These are phyloP conservation scores for Trametes polyzona DNA, from an alignment of 1,284 basidiomycete species.

Conservation along the genomic window DNA sequence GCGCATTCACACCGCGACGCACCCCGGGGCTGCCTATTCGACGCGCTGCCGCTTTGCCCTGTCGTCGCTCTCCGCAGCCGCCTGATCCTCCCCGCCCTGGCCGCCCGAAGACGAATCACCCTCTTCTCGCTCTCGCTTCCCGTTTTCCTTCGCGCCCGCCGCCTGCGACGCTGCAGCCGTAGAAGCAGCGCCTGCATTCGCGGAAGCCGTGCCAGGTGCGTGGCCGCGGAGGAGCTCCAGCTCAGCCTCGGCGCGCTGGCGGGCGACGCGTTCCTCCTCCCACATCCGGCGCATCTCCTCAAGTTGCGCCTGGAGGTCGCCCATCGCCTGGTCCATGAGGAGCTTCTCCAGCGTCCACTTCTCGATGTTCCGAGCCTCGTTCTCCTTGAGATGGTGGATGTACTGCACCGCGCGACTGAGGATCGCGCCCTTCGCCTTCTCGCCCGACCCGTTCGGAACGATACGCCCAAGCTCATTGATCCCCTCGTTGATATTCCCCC, in stretches of 20 bases:
- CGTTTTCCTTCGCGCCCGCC: constrained; percentile 21
- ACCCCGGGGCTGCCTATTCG: constrained; percentile 23
- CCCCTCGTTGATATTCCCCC: constrained; percentile 95
- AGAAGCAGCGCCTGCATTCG: not conserved
- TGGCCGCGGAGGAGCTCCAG: constrained; percentile 51
- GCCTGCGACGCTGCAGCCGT: not conserved
- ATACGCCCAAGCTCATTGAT: constrained; percentile 92
- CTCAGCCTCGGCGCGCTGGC: constrained; percentile 64
- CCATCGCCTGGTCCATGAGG: constrained; percentile 91
- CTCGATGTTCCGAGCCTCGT: constrained; percentile 89
- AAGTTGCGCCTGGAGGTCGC: constrained; percentile 77
- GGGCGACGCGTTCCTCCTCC: constrained; percentile 68
- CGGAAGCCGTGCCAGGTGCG: constrained; percentile 4
- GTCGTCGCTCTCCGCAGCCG: constrained; percentile 24
- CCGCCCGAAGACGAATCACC: constrained; percentile 14
- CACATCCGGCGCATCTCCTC: constrained; percentile 75
- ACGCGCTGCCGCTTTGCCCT: constrained; percentile 35
- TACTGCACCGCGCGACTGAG: constrained; percentile 86
- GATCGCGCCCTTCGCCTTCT: constrained; percentile 89
- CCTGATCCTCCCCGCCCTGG: constrained; percentile 18
- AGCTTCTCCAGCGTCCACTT: constrained; percentile 95
- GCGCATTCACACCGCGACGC: not conserved
- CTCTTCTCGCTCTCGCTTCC: constrained; percentile 28
- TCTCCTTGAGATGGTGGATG: constrained; percentile 89
- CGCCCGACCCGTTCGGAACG: constrained; percentile 85